Evolutionary conservation across 106 monocot species (phyloP), one percentile per base, ranked within the genome.

Genomic region (Posidonia australis): DNA sequence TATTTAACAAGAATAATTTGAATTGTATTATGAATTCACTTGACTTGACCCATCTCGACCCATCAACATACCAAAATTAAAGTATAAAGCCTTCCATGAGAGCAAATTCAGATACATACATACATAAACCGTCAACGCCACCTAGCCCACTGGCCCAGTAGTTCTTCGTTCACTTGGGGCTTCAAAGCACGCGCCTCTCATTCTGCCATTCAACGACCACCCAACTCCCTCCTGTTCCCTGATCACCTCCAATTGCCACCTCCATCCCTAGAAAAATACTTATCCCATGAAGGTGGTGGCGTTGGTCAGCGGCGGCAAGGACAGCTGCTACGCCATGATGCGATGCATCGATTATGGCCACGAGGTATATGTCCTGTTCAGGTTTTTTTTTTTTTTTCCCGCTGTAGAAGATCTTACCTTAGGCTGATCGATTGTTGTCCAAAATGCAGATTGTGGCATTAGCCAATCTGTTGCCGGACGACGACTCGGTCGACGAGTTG

Each of bases 251-350:
- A 17, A 9, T 49, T 9, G 2, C 48, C 48, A 49, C 10, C 49
- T n/a, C 18, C 49, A 49, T 4, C 49, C 13, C 14, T 49, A 51
- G 29, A n/a, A 46, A 68, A 55, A 19, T 5, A 70, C 54, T 7
- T 2, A 7, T 36, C 36, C 36, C 5, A 98, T 98, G 91, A 91
- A 98, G 83, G 87, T 91, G 53, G 96, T 96, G 53, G 90, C 80
- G 32, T 54, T 96, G 56, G 90, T 96, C 20, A 90, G 90, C 51
- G 96, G 96, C 52, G 87, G 96, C 28, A 98, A 98, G 60, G 96
- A 98, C 70, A 98, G 96, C 77, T 98, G 96, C 83, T 98, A 79
- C 46, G 90, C 87, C 60, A 98, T 98, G 96, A 98, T 98, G 96
- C 73, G 81, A 44, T 98, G 87, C 79, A 76, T 85, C 54, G 96